Conservation (phyloP, 176 grass and related monocot species). For the Calamus simplicifolius region DNA sequence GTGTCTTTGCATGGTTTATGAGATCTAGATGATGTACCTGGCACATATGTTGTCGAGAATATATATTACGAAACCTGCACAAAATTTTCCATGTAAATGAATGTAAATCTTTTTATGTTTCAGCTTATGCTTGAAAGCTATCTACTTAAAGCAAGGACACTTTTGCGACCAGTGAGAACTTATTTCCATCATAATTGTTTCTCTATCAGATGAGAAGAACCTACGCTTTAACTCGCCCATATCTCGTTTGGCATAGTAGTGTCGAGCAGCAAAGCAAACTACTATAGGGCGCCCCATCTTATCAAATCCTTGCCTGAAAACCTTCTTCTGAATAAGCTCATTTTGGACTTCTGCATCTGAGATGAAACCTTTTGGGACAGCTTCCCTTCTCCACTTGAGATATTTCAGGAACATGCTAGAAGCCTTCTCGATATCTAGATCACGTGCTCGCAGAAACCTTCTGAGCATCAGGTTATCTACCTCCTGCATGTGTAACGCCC, state of each 20-base stretch:
- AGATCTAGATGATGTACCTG: slow-evolving; percentile 28
- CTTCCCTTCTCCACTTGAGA: slow-evolving; percentile 46
- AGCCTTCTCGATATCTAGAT: slow-evolving; percentile 49
- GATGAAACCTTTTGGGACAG: slow-evolving; percentile 52
- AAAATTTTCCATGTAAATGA: neutral
- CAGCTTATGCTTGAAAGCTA: too few relatives aligned
- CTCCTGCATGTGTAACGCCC: slow-evolving; percentile 29
- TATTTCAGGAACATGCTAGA: slow-evolving; percentile 56
- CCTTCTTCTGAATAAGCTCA: slow-evolving; percentile 58
- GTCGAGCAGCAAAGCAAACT: slow-evolving; percentile 36
- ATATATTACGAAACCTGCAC: slow-evolving; percentile 52
- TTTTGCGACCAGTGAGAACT: too few relatives aligned
- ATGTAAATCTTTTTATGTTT: too few relatives aligned
- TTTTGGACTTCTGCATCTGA: slow-evolving; percentile 31
- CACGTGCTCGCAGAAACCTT: slow-evolving; percentile 73
- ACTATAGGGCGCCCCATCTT: slow-evolving; percentile 44
- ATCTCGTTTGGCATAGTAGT: slow-evolving; percentile 46
- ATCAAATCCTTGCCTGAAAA: slow-evolving; percentile 53
- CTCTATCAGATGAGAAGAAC: neutral
- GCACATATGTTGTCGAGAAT: slow-evolving; percentile 54
- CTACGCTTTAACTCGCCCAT: slow-evolving; percentile 64
- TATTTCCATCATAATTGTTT: too few relatives aligned
- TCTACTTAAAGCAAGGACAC: too few relatives aligned
- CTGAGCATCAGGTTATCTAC: slow-evolving; percentile 59
- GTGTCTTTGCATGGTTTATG: too few relatives aligned